Evolutionary conservation across 202 grass and related monocot genomes (phyloP), one percentile per base, ranked within the genome.

Genomic region (Musa balbisiana): DNA sequence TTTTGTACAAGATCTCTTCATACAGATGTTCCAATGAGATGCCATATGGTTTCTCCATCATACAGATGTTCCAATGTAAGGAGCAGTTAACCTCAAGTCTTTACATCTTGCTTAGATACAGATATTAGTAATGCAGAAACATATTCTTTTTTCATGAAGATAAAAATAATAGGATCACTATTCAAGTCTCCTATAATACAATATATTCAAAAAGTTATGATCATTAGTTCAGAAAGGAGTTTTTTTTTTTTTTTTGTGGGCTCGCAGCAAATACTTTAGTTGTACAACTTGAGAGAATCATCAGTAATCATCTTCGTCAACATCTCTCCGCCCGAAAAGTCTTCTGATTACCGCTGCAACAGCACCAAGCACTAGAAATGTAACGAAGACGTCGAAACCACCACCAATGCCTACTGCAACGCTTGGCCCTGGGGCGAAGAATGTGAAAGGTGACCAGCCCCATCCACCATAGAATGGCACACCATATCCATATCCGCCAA

Each of bases 391-490:
- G 59, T 98, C 94, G 25, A 98, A 87, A 27, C 94, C 94, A 2
- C 91, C 88, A 64, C 91, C 94, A 43, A 92, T 81, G 29, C 94
- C 91, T 16, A 98, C 71, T 15, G 87, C 94, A 29, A 86, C 81
- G 74, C 91, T 85, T 19, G 94, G 94, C 22, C 94, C 94, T 0
- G 92, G 92, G 0, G 76, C 83, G 55, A 89, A 98, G 90, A 89
- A 98, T 67, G 83, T 85, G 88, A 97, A 93, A 20, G 93, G 93
- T n/a, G 93, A 97, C 87, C 67, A 92, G 1, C 90, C 90, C 52
- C 70, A 93, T 13, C 91, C 88, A 43, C 88, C 84, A 16, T 84
- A 96, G 66, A 75, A 82, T 21, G 84, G 84, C 21, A 77, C 81
- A 11, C 92, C 92, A 67, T 96, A 96, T 0, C 94, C 94, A 19